Evolutionary conservation across 2,329 filamentous ascomycete species (phyloP).

Genomic region (Amauroascus verrucosus): DNA sequence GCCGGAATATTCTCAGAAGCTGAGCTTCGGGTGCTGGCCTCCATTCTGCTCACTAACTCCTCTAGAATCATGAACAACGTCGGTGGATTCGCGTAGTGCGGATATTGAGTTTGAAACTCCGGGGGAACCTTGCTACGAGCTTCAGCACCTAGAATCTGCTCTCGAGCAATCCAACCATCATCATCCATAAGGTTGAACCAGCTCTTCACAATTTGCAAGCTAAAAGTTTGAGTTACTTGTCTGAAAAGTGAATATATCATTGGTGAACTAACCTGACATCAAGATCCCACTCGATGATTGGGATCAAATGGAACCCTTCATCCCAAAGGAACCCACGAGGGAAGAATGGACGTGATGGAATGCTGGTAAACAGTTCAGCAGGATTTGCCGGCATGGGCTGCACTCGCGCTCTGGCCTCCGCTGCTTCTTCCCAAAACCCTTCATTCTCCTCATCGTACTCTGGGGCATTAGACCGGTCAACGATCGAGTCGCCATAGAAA

Average conservation of each 20-base stretch:
- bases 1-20: slow-evolving; percentile 42
- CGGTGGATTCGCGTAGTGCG: slow-evolving; percentile 93
- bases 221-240: slow-evolving; percentile 22
- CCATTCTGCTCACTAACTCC: slow-evolving; percentile 68
- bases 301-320: slow-evolving; percentile 89
- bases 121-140: slow-evolving; percentile 86
- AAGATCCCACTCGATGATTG: slow-evolving; percentile 87
- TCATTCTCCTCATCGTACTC: slow-evolving; percentile 95
- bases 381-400: slow-evolving; percentile 65
- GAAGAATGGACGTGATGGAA: slow-evolving; percentile 92
- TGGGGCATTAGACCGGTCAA: slow-evolving; percentile 81
- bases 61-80: slow-evolving; percentile 87
- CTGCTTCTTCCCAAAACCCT: slow-evolving; percentile 88
- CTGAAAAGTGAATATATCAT: not conserved
- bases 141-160: slow-evolving; percentile 87
- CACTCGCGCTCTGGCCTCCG: slow-evolving; percentile 60
- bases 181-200: slow-evolving; percentile 97
- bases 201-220: slow-evolving; percentile 74
- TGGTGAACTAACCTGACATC: slow-evolving; percentile 54
- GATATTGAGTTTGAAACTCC: slow-evolving; percentile 92
- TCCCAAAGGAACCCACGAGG: slow-evolving; percentile 96
- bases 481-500: slow-evolving; percentile 78
- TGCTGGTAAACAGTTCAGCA: slow-evolving; percentile 78
- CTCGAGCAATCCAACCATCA: slow-evolving; percentile 92
- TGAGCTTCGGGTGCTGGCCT: slow-evolving; percentile 32